Evolutionary conservation across 2,329 filamentous ascomycete genomes (phyloP), one percentile per base, ranked within the genome.

Genomic region (Paecilomyces dactylethromorphus): DNA sequence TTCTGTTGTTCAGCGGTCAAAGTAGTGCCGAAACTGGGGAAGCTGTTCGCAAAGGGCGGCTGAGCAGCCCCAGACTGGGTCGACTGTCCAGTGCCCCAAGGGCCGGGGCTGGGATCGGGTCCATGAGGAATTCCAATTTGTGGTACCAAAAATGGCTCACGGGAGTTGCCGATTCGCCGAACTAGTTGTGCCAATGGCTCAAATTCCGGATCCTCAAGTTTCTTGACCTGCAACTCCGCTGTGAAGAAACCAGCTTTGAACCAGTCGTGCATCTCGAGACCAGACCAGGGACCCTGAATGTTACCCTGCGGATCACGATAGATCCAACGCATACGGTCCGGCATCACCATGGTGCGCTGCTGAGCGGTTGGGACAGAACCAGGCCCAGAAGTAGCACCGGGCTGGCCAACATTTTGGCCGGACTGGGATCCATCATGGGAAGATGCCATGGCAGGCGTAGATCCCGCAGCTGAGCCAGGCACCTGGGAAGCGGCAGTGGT

Each of bases 191-290:
- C 94, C 10, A 99, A 79, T 12, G 93, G 94, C 74, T 99, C 94
- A 68, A 97, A 99, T 55, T 99, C 93, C 0, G 83, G 81, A 69
- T 99, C 94, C 71, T 99, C 94, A 4, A 93, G 81, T 72, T 96
- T 96, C 79, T 95, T 97, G 32, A 99, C 94, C 51, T 95, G 86
- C 21, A 99, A 81, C 67, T 99, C 93, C 0, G 93, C 88, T 0
- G 91, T 96, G 76, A 99, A 99, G 78, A 97, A 99, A 53, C 93
- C 92, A 39, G 92, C 93, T 74, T 97, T 97, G 78, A 97, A 99
- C 94, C 94, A 99, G 68, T 99, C 95, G 66, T 99, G 95, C 94
- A 99, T 99, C 75, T 99, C 94, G 55, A 99, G 79, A 1, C 94
- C 94, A 45, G 92, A 97, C 77, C 94, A 99, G 0, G 94, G 94